Conservation (phyloP, 108 stramenopile genomes). For the Hondaea fermentalgiana region DNA sequence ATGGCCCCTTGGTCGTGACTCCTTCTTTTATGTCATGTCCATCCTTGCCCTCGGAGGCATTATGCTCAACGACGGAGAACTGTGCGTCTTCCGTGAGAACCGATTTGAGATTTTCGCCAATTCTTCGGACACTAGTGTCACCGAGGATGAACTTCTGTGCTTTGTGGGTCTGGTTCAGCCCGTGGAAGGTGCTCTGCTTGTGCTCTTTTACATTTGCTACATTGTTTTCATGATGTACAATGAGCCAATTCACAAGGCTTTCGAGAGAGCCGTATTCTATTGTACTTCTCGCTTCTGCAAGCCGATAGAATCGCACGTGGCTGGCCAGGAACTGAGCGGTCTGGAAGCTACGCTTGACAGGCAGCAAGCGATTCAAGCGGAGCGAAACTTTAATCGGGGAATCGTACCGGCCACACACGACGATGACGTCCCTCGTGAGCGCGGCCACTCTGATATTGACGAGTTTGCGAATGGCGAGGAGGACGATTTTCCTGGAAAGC, state of each 20-base stretch:
- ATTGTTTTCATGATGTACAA: slow-evolving; percentile 23
- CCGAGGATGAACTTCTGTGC: not conserved
- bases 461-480: not conserved
- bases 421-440: not conserved
- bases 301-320: not conserved
- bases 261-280: not conserved
- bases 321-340: not conserved
- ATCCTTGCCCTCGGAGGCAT: slow-evolving; percentile 13
- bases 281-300: not conserved
- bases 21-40: slow-evolving; percentile 29
- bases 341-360: not conserved
- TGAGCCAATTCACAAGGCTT: not conserved
- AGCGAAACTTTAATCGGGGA: not conserved
- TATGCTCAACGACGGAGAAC: not conserved
- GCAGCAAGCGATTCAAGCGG: not conserved
- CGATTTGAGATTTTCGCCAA: not conserved
- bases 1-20: slow-evolving; percentile 41
- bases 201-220: slow-evolving; percentile 16
- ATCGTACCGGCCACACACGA: not conserved
- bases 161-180: not conserved
- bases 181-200: not conserved
- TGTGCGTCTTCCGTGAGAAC: slow-evolving; percentile 5
- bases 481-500: not conserved
- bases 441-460: not conserved
- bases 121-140: not conserved